Conservation (phyloP, 2,329 filamentous ascomycete genomes). For the Teratosphaeria gauchensis region DNA sequence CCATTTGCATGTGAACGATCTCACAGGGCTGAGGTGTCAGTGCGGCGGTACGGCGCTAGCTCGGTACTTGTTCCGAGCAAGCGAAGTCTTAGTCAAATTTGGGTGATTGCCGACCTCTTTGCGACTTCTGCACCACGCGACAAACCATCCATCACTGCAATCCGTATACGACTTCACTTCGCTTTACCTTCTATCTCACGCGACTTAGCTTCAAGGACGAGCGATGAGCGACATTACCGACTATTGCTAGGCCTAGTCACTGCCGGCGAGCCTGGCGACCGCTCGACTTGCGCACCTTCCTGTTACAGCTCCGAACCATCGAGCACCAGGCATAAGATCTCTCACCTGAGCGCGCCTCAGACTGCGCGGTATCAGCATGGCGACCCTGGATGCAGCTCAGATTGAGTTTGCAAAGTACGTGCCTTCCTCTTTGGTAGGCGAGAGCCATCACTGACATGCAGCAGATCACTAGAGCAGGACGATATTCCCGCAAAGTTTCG, state of each 20-base stretch:
- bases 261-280: not conserved
- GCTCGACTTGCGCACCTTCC: not conserved
- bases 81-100: not conserved
- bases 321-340: not conserved
- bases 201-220: not conserved
- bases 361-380: conserved; percentile 4
- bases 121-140: not conserved
- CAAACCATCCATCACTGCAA: not conserved
- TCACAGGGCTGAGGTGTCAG: not conserved
- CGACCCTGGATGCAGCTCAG: conserved; percentile 7
- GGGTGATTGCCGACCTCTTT: not conserved
- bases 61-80: not conserved
- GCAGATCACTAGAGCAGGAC: conserved; percentile 62
- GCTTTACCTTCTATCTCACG: not conserved
- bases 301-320: not conserved
- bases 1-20: not conserved
- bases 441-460: conserved; percentile 5
- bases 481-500: conserved; percentile 93
- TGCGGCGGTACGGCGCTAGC: not conserved
- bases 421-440: not conserved
- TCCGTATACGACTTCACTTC: not conserved
- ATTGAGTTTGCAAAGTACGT: conserved; percentile 21
- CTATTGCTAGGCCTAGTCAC: not conserved
- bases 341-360: not conserved
- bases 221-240: not conserved